These are phyloP conservation scores for Claviceps sp. DNA, from an alignment of 2,329 filamentous ascomycete genomes.

Conservation along the genomic window DNA sequence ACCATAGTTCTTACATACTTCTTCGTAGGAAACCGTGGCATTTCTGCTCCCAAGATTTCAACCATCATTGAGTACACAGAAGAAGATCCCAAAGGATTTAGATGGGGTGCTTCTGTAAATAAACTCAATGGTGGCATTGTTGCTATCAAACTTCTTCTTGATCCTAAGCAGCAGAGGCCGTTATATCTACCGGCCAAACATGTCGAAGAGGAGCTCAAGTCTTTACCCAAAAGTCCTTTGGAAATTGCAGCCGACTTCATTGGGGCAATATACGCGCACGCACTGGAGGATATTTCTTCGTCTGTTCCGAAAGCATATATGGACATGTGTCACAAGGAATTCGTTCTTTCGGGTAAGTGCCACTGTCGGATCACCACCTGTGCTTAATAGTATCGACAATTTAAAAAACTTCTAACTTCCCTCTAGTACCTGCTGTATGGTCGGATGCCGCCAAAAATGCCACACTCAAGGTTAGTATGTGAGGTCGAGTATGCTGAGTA, in stretches of 20 bases:
- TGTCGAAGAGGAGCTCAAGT: background rate
- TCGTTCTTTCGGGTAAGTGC: constrained; percentile 29
- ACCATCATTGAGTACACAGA: constrained; percentile 9
- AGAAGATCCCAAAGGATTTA: constrained; percentile 28
- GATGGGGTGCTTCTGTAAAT: constrained; percentile 8
- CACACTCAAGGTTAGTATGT: constrained; percentile 18
- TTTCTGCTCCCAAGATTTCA: constrained; percentile 23
- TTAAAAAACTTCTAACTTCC: background rate
- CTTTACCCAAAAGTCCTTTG: constrained; percentile 8
- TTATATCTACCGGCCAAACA: constrained; percentile 4
- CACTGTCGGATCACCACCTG: constrained; percentile 1
- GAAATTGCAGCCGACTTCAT: constrained; percentile 9
- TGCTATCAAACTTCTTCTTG: constrained; percentile 11
- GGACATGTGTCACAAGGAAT: constrained; percentile 11
- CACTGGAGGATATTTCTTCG: constrained; percentile 23
- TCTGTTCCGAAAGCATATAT: constrained; percentile 8
- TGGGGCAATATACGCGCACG: constrained; percentile 12
- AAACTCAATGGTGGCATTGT: constrained; percentile 4
- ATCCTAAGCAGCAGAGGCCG: constrained; percentile 7
- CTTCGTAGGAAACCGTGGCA: constrained; percentile 22
- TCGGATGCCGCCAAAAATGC: constrained; percentile 38
- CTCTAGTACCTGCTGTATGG: constrained; percentile 46
- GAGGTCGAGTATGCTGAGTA: background rate
- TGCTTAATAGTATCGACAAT: background rate
- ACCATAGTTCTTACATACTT: constrained; percentile 29